Evolutionary conservation across 306 rosid species (phyloP), one percentile per base, ranked within the genome.

Genomic region (Ochetophila trinervis): DNA sequence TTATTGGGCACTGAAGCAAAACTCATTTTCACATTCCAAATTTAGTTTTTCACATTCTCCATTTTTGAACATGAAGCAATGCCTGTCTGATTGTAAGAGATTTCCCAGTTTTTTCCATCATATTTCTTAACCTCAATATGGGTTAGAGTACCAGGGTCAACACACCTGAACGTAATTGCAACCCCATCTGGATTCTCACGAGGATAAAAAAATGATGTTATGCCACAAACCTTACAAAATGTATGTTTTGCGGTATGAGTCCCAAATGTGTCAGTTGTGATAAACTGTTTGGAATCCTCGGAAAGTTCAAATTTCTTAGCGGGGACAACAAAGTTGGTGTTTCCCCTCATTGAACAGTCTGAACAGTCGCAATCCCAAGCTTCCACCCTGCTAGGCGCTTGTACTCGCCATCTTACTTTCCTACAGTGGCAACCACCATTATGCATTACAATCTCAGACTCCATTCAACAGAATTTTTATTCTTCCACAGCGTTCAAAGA

Each of bases 161-260:
- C 93, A 65, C 98, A 92, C 79, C 58, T 83, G 71, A 73, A 74
- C 19, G 96, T 67, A 63, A 92, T 65, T 7, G 87, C 75, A 68
- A 92, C 89, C 35, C 98, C 96, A 74, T 92, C 96, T 13, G 93
- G 96, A 69, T 92, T 92, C 8, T 91, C 87, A 40, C 95, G 98
- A 2, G 95, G 95, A 76, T 66, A 49, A 65, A 71, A 92, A 73
- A 89, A 92, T 4, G 98, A 92, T 60, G 96, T 87, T 68, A 92
- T 89, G 44, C 96, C 96, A 70, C 98, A 92, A 45, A 77, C 74
- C 63, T 82, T 92, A 49, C 96, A 92, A 57, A 92, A 92, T 11
- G 82, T 85, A 74, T 92, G 98, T 72, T 85, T 92, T 47, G 93
- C 98, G 16, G 83, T 82, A 60, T 87, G 95, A 74, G 87, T 69